phyloP scores from a whole-genome alignment of 2,329 filamentous ascomycete genomes.

The Colletotrichum sp. region DNA sequence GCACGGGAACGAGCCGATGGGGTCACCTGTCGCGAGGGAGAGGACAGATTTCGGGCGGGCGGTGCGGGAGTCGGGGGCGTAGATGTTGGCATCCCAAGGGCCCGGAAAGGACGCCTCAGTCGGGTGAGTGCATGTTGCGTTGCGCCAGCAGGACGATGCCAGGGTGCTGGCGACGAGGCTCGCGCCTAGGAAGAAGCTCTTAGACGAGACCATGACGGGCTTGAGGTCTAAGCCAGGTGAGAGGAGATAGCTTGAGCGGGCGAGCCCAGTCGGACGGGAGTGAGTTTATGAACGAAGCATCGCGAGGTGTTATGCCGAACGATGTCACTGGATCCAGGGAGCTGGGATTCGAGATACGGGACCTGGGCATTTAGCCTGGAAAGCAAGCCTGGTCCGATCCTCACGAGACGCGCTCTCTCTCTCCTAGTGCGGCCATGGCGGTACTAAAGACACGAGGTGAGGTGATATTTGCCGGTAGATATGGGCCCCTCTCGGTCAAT shows the following conservation, averaged over 20 bases:
- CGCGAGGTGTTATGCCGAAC: slow-evolving; percentile 2
- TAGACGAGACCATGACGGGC: not conserved
- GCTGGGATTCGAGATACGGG: not conserved
- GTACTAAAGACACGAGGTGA: not conserved
- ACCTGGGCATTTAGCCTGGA: not conserved
- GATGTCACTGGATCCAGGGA: not conserved
- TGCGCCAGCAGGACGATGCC: slow-evolving; percentile 53
- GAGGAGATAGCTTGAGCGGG: not conserved
- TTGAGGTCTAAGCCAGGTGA: not conserved
- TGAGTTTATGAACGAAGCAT: not conserved
- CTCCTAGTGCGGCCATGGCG: not conserved
- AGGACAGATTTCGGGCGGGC: slow-evolving; percentile 50
- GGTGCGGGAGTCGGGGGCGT: slow-evolving; percentile 55
- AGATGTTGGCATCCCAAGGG: slow-evolving; percentile 62
- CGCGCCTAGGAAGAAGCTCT: slow-evolving; percentile 29
- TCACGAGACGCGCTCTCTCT: not conserved
- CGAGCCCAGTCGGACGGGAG: not conserved
- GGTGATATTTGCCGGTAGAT: not conserved
- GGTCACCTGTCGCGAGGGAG: slow-evolving; percentile 32
- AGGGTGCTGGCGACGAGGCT: not conserved
- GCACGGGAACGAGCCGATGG: slow-evolving; percentile 32
- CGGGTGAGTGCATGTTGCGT: slow-evolving; percentile 57
- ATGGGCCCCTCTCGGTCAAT: slow-evolving; percentile 1
- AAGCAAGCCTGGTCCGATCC: not conserved
- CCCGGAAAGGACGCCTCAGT: slow-evolving; percentile 56